These are phyloP conservation scores for Strobilomyces dryophilus DNA, from an alignment of 768 basidiomycete genomes.

Conservation along the genomic window DNA sequence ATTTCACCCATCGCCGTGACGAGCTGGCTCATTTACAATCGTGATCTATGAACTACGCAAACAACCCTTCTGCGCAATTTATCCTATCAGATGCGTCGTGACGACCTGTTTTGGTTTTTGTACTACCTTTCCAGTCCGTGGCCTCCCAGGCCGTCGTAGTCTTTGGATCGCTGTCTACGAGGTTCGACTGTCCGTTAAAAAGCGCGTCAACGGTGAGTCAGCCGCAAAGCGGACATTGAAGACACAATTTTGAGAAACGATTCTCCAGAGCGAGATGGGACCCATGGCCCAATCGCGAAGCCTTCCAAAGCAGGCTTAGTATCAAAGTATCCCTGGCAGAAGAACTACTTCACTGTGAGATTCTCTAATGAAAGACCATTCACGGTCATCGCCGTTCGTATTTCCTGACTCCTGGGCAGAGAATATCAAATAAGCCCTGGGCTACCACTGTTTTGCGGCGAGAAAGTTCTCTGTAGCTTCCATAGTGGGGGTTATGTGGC, in stretches of 20 bases:
- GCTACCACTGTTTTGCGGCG: constrained; percentile 19
- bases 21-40: not conserved
- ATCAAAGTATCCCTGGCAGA: constrained; percentile 20
- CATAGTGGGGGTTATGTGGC: constrained; percentile 25
- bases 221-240: constrained; percentile 23
- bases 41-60: constrained; percentile 11
- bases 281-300: not conserved
- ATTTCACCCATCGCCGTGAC: constrained; percentile 1
- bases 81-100: constrained; percentile 7
- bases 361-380: constrained; percentile 21
- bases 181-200: constrained; percentile 8
- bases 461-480: constrained; percentile 33
- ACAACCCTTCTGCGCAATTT: constrained; percentile 7
- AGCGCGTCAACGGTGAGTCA: constrained; percentile 8
- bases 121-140: constrained; percentile 6
- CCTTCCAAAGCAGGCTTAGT: constrained; percentile 6
- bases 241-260: not conserved
- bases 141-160: constrained; percentile 7
- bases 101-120: constrained; percentile 14
- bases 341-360: constrained; percentile 22
- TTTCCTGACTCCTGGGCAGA: constrained; percentile 24
- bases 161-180: not conserved
- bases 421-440: constrained; percentile 11
- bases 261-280: constrained; percentile 1
- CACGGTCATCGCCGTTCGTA: constrained; percentile 19